Base-by-base conservation (phyloP, 306 rosid genomes). In the Urtica urens region DNA sequence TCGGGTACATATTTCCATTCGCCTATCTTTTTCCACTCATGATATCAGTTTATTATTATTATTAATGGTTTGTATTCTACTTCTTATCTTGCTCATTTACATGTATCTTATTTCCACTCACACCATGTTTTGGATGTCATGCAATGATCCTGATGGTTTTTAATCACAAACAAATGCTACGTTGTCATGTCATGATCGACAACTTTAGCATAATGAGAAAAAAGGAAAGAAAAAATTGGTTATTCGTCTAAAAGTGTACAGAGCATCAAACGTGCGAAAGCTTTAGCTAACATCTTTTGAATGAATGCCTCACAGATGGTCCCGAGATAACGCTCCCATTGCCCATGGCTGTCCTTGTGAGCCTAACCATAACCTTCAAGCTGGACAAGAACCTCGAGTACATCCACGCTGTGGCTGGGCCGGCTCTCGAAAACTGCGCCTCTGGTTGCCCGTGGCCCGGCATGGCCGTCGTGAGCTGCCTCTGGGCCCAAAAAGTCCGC, bases 401-500 rank as follows among this genome's bases (percentile, higher is more conserved):
- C 63, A 57, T 80, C 50, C 92, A 77, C 55, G 67, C 83, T 28
- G 76, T 72, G 55, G 72, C 83, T 16, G 94, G 94, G 34, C 77
- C 79, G 53, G 81, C 94, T 46, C 60, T 84, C 66, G 86, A 78
- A 62, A 65, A 57, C 64, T 75, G 83, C 68, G 86, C 83, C 45
- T 67, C 86, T 6, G 68, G 80, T 72, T 67, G 86, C 61, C 83
- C 79, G 51, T 80, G 86, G 92, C 92, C 81, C 49, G 66, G 72
- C 67, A 84, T 84, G 86, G 83, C 77, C 21, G 55, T 70, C 23
- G 67, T 80, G 35, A 79, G 79, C 42, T 74, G 83, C 62, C 58
- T 84, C 34, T 84, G 92, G 92, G 86, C 86, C 44, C 94, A 84
- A 63, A 84, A 84, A 70, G 83, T 75, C 30, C 79, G 81, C 28